These are phyloP conservation scores for Acer yangbiense DNA, from an alignment of 345 rosid genomes.

Conservation along the genomic window DNA sequence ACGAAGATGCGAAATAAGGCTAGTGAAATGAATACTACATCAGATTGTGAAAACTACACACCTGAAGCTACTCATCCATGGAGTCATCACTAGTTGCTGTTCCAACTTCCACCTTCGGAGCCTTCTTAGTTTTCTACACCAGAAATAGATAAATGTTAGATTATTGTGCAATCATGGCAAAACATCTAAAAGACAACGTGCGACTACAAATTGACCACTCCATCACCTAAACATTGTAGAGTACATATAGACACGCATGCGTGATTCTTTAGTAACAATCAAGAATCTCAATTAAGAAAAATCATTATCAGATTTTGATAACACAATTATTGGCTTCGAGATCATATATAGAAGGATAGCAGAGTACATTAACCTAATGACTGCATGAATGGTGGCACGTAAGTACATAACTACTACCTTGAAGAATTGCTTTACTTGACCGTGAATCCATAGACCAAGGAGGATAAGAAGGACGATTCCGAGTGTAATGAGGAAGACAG, in stretches of 20 bases:
- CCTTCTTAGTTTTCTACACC: slow-evolving; percentile 70
- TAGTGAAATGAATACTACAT: background rate
- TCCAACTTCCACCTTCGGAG: slow-evolving; percentile 88
- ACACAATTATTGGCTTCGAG: too few relatives aligned
- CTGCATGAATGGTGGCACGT: background rate
- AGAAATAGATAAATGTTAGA: slow-evolving; percentile 6
- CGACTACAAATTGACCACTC: too few relatives aligned
- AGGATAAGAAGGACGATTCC: slow-evolving; percentile 61
- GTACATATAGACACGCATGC: too few relatives aligned
- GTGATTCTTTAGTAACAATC: too few relatives aligned
- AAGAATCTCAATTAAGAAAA: too few relatives aligned
- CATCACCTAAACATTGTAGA: too few relatives aligned
- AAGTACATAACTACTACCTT: slow-evolving; percentile 53
- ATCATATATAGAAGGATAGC: too few relatives aligned
- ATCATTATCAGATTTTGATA: too few relatives aligned
- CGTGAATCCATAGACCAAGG: slow-evolving; percentile 67
- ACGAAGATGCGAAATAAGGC: background rate
- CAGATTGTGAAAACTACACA: slow-evolving; percentile 18
- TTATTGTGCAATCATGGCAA: background rate
- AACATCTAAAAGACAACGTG: too few relatives aligned
- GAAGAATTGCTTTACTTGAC: slow-evolving; percentile 63
- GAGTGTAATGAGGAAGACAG: slow-evolving; percentile 82
- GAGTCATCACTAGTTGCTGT: slow-evolving; percentile 68
- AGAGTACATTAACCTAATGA: background rate
- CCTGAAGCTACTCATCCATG: slow-evolving; percentile 96